Base-by-base conservation (phyloP, 2,329 filamentous ascomycete genomes). In the Venturia effusa region DNA sequence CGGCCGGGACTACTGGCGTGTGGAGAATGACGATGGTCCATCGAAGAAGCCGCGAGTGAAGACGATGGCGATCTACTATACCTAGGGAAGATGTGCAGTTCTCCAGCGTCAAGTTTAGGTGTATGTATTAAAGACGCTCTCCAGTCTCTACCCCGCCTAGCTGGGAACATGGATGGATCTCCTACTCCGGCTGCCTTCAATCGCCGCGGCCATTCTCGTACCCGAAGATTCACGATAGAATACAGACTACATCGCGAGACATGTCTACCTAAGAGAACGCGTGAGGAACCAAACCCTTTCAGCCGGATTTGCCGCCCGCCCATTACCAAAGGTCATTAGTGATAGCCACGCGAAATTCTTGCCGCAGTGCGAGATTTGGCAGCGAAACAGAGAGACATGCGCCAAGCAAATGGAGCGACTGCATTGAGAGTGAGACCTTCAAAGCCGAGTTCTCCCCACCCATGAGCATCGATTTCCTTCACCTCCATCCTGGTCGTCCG, bases 1-100 rank as follows among this genome's bases (percentile, higher is more conserved):
- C 51, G 51, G 51, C 27, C 51, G 51, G 51, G 30, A 57, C 51
- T 57, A 57, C 51, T 57, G 51, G 51, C 51, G 51, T 51, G 15
- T 57, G 30, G 27, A 32, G 30, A 48, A 48, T 48, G 11, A 24
- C 8, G 15, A n/a, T n/a, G 37, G 37, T 39, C 43, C 19, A 45
- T 45, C 17, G n/a, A 45, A n/a, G n/a, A 19, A 17, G 43, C 10
- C 37, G 37, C 37, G 37, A 39, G 37, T 8, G 8, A 10, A 39
- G 10, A 11, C 37, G 37, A 39, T 2, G 37, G 8, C 37, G 37
- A 39, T 39, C 37, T 37, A 37, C 6, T 6, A 54, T 54, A 22
- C 32, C 30, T 24, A 54, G 17, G 30, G 48, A 15, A 19, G 48
- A 54, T 7, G 43, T 19, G 43, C 24, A 54, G 27, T 45, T 45